Evolutionary conservation across 345 rosid species (phyloP).

Genomic region (Corymbia maculata): DNA sequence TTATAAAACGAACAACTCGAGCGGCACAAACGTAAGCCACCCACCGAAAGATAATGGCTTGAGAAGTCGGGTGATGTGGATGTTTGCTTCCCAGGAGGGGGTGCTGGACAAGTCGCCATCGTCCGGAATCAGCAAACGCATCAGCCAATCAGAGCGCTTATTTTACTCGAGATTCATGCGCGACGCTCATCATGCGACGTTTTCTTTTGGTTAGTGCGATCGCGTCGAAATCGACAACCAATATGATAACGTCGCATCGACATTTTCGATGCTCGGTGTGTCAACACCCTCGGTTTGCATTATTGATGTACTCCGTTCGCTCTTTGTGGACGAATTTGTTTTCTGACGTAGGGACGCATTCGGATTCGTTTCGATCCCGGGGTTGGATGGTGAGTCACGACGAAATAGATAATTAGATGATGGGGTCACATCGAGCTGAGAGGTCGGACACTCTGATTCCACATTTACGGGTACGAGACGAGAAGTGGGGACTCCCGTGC

Average conservation of each 20-base stretch:
- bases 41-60: not conserved
- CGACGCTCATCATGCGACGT: not conserved
- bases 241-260: not conserved
- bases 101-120: not conserved
- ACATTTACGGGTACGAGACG: not conserved
- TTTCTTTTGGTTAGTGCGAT: not conserved
- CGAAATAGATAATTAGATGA: not conserved
- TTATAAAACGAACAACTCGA: too few species aligned
- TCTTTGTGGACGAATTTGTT: not conserved
- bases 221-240: not conserved
- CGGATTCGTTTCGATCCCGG: not conserved
- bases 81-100: not conserved
- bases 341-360: not conserved
- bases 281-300: not conserved
- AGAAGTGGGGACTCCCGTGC: not conserved
- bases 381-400: not conserved
- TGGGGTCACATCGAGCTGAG: rapidly evolving
- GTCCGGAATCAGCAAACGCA: not conserved
- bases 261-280: too few species aligned
- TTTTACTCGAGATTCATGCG: not conserved
- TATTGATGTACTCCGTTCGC: not conserved
- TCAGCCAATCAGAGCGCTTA: rapidly evolving
- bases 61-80: not conserved
- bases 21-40: too few species aligned
- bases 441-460: not conserved